Evolutionary conservation across 2,329 filamentous ascomycete species (phyloP), one percentile per base, ranked within the genome.

Genomic region (Fusarium cicatricum): DNA sequence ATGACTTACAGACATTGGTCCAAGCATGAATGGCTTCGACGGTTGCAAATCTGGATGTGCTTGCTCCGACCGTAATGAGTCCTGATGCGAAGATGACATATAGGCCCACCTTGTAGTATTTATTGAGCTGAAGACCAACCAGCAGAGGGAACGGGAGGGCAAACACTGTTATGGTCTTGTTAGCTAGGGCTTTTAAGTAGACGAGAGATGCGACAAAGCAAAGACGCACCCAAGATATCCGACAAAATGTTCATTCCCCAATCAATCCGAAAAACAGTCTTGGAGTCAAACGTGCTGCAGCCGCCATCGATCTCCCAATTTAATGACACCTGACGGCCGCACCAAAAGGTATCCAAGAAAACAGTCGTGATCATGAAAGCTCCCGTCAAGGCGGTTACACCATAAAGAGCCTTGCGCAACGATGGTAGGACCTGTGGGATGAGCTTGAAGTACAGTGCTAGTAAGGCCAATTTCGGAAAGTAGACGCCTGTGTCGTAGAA

Each of bases 401-500:
- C 61, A 23, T 69, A 69, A 0, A 71, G 60, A 11, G 43, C 46
- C 8, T 63, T 69, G 2, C 70, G 64, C 9, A 71, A 34, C 2
- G 23, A 8, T 2, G 70, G 70, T 36, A 71, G 48, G 1, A 69
- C 72, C 1, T 40, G 49, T 1, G 70, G 70, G 5, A 71, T 62
- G 2, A 71, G 53, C 34, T 62, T 64, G 49, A 60, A 71, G 47
- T 71, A 71, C n/a, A 71, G 60, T 1, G 70, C 67, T 14, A 71
- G 29, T 23, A 71, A 16, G 1, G 70, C 70, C 31, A 71, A 11
- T 33, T 72, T 71, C 2, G 70, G 70, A 3, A 71, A 50, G 34
- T 71, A 71, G 9, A 71, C 52, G 5, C 70, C 70, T 3, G 70
- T 71, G 19, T 71, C 70, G 56, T 71, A 71, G 11, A 71, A 70